Percentiles rank a stretch among this genome's conserved stretches.
Conservation (phyloP, 2,329 filamentous ascomycete species). For the Beauveria sp. region DNA sequence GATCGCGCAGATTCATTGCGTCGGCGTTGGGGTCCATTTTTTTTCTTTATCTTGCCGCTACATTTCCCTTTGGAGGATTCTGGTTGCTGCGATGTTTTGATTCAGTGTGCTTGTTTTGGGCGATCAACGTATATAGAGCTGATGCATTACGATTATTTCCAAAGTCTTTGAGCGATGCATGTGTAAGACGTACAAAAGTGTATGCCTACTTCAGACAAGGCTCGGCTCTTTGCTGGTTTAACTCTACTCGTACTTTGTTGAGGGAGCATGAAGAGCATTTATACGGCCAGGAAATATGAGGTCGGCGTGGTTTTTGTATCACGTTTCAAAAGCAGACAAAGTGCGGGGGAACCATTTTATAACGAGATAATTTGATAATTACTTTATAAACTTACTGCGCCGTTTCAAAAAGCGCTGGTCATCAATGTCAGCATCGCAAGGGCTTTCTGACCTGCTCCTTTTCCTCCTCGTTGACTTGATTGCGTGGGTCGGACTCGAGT, state of each 20-base stretch:
- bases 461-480: neutral
- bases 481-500: neutral
- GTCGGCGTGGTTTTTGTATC: neutral
- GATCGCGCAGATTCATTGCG: conserved; percentile 12
- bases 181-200: too few species aligned
- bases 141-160: neutral
- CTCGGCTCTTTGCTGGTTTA: too few species aligned
- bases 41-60: neutral
- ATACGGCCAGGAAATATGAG: too few species aligned
- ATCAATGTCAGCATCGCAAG: neutral
- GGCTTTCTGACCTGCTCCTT: neutral
- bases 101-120: neutral
- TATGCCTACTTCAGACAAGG: neutral
- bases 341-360: neutral
- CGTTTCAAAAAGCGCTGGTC: neutral
- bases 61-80: neutral
- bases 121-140: conserved; percentile 2
- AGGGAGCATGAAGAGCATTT: too few species aligned
- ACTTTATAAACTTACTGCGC: neutral
- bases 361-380: neutral
- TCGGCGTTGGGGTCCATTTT: conserved; percentile 7
- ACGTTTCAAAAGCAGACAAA: neutral
- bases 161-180: too few species aligned
- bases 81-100: neutral
- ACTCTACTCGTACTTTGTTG: too few species aligned